These are phyloP conservation scores for Colletotrichum sojae DNA, from an alignment of 2,329 filamentous ascomycete genomes.

Conservation along the genomic window DNA sequence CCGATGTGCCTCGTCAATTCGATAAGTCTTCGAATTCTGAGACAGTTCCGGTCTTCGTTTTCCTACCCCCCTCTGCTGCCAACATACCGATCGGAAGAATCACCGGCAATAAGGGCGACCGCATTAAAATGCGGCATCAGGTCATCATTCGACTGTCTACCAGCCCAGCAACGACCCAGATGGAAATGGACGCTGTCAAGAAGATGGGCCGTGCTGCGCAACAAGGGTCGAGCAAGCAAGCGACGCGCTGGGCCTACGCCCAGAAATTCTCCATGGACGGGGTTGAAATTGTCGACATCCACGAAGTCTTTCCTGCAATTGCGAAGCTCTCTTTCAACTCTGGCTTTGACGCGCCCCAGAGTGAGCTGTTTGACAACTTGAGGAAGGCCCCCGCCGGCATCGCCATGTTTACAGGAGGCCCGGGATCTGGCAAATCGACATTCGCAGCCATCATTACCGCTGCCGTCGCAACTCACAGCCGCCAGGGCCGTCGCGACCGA, in stretches of 20 bases:
- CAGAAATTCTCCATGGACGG: slow-evolving; percentile 3
- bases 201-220: background rate
- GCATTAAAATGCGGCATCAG: background rate
- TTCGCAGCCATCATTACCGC: slow-evolving; percentile 16
- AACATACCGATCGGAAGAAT: too few relatives aligned
- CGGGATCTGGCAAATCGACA: slow-evolving; percentile 27
- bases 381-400: slow-evolving; percentile 15
- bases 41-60: background rate
- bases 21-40: background rate
- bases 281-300: slow-evolving; percentile 3
- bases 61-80: too few relatives aligned
- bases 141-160: background rate
- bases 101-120: too few relatives aligned
- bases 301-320: slow-evolving; percentile 10
- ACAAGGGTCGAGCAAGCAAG: background rate
- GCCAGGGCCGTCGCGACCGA: background rate
- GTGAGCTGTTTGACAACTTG: slow-evolving; percentile 3
- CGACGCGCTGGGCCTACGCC: slow-evolving; percentile 13
- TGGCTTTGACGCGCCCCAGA: slow-evolving; percentile 5
- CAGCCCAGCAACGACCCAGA: slow-evolving; percentile 5
- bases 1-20: slow-evolving; percentile 1
- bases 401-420: slow-evolving; percentile 18
- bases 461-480: background rate
- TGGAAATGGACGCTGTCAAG: slow-evolving; percentile 19
- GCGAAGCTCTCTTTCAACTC: background rate